Conservation (phyloP, 176 grass and related monocot genomes). For the Elymus sibiricus region DNA sequence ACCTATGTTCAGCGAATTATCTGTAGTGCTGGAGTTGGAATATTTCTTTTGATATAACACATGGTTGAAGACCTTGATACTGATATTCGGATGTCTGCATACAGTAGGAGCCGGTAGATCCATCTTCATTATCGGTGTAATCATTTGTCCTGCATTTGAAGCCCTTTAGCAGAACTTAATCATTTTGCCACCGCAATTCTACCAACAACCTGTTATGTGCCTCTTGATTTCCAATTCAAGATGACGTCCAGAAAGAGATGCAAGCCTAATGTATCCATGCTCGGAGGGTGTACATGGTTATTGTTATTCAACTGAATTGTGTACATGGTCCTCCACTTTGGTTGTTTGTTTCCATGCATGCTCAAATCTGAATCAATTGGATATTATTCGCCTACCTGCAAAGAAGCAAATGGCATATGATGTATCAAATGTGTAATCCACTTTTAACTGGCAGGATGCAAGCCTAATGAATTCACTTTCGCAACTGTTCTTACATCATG, state of each 20-base stretch:
- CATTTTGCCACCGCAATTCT: neutral
- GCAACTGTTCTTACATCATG: slow-evolving; percentile 55
- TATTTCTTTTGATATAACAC: neutral
- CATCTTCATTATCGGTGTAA: neutral
- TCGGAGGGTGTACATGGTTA: too few species aligned
- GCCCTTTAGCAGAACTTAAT: neutral
- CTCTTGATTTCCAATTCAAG: neutral
- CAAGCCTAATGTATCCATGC: too few species aligned
- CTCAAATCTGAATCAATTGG: neutral
- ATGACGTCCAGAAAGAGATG: neutral
- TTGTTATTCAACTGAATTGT: too few species aligned
- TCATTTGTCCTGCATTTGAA: neutral
- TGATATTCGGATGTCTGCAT: neutral
- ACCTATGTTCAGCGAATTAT: neutral
- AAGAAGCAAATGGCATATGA: slow-evolving; percentile 14
- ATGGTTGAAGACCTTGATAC: neutral
- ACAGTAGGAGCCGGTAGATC: neutral
- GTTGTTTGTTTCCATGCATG: neutral
- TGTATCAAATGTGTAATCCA: slow-evolving; percentile 21
- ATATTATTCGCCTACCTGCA: neutral
- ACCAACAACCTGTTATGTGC: neutral
- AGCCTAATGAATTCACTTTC: slow-evolving; percentile 68
- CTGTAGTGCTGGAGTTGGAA: neutral
- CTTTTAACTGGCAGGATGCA: slow-evolving; percentile 46
- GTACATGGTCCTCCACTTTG: too few species aligned